phyloP scores from a whole-genome alignment of 306 rosid genomes.

The Sophora flavescens region DNA sequence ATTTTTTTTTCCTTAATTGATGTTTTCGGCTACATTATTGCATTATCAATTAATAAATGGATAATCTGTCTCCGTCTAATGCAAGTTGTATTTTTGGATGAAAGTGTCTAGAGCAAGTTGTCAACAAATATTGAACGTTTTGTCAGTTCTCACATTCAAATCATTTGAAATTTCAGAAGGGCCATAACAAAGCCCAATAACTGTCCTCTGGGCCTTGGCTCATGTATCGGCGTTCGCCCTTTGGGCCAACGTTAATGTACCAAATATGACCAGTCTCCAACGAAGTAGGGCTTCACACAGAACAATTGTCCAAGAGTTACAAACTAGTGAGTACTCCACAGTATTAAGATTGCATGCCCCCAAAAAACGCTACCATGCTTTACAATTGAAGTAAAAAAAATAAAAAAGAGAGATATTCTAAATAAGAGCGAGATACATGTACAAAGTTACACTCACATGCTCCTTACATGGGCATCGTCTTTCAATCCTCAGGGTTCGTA shows the following conservation, averaged over 20 bases:
- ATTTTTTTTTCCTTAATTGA: neutral
- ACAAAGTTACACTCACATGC: too few species aligned
- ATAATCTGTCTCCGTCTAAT: neutral
- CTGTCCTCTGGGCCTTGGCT: neutral
- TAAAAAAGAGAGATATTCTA: too few species aligned
- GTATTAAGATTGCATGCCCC: too few species aligned
- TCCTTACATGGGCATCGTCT: too few species aligned
- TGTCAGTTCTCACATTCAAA: too few species aligned
- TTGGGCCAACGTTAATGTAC: neutral
- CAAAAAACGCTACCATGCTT: too few species aligned
- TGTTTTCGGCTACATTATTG: neutral
- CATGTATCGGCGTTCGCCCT: neutral
- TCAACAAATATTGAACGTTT: too few species aligned
- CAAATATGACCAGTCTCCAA: neutral
- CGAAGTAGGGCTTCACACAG: neutral
- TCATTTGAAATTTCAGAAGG: neutral
- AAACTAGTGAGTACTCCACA: too few species aligned
- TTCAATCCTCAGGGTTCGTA: too few species aligned
- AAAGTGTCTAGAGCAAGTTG: neutral
- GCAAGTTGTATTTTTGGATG: neutral
- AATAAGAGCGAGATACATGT: too few species aligned
- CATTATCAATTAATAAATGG: neutral
- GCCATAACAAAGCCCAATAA: neutral
- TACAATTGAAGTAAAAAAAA: too few species aligned
- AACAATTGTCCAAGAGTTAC: too few species aligned